Base-by-base conservation (phyloP, 768 basidiomycete species). In the Lactarius evosmus region DNA sequence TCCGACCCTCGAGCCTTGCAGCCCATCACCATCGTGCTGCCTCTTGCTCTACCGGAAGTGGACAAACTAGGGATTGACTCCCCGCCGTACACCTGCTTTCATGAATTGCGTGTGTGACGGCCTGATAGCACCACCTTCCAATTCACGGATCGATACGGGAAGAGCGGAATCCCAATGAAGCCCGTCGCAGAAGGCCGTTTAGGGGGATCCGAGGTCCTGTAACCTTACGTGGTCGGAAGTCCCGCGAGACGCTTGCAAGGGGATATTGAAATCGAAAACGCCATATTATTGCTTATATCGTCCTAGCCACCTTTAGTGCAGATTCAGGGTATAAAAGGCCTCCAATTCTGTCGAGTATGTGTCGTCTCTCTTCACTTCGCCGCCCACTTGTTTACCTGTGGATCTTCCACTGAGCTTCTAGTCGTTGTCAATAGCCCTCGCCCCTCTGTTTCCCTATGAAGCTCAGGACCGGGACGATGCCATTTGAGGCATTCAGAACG, bases 71-170 rank as follows among this genome's bases (percentile, higher is more conserved):
- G 54, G 36, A 22, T 29, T 33, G 27, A 32, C 22, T 30, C 9
- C 38, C 57, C 19, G 22, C 61, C 53, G 33, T 46, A 46, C 2
- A 22, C 33, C n/a, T 56, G 44, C 44, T 56, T 32, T 62, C 32
- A 12, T n/a, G 52, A 50, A n/a, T n/a, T n/a, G n/a, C n/a, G n/a
- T n/a, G n/a, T 16, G 29, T 22, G 54, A 22, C 25, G 25, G 40
- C 51, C 55, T 36, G 59, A 56, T 56, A 11, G 55, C 30, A 52
- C 55, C 50, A 50, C 38, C 38, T 27, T 34, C 51, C 27, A 50
- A 38, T 30, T 19, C 22, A 57, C 64, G 64, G 64, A 65, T 65
- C 64, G 64, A 65, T 65, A 51, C 63, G 55, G 59, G 25, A 54
- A 36, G 59, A 27, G 59, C 54, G 38, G 63, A 36, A 61, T 56